Evolutionary conservation across 2,329 filamentous ascomycete species (phyloP).

Genomic region (Didymella pinodella): DNA sequence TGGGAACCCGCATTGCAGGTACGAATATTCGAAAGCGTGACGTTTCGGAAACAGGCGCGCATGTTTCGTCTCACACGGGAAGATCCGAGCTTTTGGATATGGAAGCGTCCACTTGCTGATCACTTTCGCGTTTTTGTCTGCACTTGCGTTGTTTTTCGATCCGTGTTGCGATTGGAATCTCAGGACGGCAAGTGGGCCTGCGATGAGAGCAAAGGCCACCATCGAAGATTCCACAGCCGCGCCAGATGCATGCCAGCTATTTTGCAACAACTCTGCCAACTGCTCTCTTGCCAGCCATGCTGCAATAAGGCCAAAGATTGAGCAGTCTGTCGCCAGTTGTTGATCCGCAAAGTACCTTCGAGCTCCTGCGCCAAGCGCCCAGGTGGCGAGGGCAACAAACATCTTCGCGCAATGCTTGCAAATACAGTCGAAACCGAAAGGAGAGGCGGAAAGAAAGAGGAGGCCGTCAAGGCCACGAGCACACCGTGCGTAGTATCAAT

Average conservation of each 20-base stretch:
- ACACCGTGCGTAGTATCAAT: conserved; percentile 1
- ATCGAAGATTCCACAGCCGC: conserved; percentile 9
- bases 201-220: conserved; percentile 13
- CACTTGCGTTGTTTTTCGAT: background rate
- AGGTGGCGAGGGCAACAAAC: conserved; percentile 33
- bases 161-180: conserved; percentile 9
- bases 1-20: conserved; percentile 73
- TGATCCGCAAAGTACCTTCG: conserved; percentile 31
- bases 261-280: conserved; percentile 16
- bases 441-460: background rate
- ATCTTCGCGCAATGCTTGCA: conserved; percentile 14
- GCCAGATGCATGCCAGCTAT: conserved; percentile 23
- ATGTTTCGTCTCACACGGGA: conserved; percentile 72
- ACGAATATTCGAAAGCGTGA: conserved; percentile 74
- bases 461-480: conserved; percentile 13
- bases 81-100: conserved; percentile 56
- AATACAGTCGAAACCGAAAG: conserved; percentile 4
- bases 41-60: conserved; percentile 71
- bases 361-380: conserved; percentile 27
- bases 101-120: conserved; percentile 23
- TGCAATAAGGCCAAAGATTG: conserved; percentile 26
- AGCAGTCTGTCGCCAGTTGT: conserved; percentile 32
- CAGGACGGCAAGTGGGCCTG: conserved; percentile 26
- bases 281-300: conserved; percentile 18
- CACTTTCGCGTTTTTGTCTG: conserved; percentile 4